Evolutionary conservation across 2,329 filamentous ascomycete species (phyloP), one percentile per base, ranked within the genome.

Genomic region (Cladosporium sp.): DNA sequence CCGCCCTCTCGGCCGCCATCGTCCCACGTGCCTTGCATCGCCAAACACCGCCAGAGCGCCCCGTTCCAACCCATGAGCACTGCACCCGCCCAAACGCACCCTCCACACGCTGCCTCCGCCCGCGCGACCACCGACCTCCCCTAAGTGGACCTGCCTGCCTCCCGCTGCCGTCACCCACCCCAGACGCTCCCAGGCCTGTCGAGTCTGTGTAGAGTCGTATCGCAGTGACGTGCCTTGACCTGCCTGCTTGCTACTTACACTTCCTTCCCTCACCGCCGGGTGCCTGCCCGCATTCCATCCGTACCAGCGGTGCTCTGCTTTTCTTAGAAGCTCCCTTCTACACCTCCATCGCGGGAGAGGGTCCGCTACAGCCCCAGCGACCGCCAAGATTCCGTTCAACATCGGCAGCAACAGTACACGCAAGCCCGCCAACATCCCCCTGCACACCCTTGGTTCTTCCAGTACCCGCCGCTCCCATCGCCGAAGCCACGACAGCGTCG

Each of bases 361-460:
- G 35, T 57, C 54, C 54, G 54, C 45, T 51, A 57, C 62, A 66
- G 62, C 60, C 89, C 87, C 85, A 73, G 76, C 71, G 68, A 78
- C 80, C 80, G 83, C 81, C 91, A 97, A 85, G 77, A 97, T 97
- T 96, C 83, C 89, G 85, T 63, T 63, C 62, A 58, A 60, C 58
- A 59, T 61, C 56, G 32, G 52, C 57, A 78, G 82, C 82, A 81
- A 76, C 65, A 80, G 80, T 65, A 74, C 75, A 68, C 82, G 81
- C 75, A 86, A 86, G 78, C 85, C 89, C 73, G 90, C 89, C 77
- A 90, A 89, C 77, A 96, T 97, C 74, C 92, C 92, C 69, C 83
- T 97, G 70, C 89, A 89, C 75, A 88, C 87, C 68, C 80, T 97
- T 63, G 75, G 77, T 52, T 80, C 74, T 59, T 66, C 65, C 61